A percentile compares a stretch with the other conserved stretches of the same genome.
Conservation (phyloP, 305 asterid species). For the Fraxinus angustifolia region DNA sequence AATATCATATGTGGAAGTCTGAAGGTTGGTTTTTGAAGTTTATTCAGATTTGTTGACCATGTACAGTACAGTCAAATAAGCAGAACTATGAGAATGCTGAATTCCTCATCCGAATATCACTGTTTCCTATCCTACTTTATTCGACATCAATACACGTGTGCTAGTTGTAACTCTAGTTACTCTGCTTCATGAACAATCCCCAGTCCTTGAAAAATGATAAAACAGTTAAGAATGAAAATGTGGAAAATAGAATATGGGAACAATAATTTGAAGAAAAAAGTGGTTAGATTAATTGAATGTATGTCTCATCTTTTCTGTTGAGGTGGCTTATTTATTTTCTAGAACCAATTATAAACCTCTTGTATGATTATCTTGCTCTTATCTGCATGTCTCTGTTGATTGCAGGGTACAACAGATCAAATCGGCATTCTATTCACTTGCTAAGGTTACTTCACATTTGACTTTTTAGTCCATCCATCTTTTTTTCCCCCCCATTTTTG, state of each 20-base stretch:
- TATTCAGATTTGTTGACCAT: neutral
- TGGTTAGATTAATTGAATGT: neutral
- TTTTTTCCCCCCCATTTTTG: neutral
- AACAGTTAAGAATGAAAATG: neutral
- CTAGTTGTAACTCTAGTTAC: neutral
- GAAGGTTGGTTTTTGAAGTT: neutral
- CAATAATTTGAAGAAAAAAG: neutral
- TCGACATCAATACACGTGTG: neutral
- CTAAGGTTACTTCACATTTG: constrained; percentile 44
- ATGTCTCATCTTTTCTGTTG: neutral
- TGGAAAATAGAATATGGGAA: neutral
- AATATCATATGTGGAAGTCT: neutral
- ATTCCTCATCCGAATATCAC: neutral
- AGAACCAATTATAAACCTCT: neutral
- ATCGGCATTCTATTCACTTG: constrained; percentile 77
- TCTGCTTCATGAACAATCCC: neutral
- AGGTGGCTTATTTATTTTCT: neutral
- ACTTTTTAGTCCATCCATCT: neutral
- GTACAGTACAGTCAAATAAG: neutral
- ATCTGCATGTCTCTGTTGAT: constrained; percentile 5
- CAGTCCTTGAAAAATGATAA: neutral
- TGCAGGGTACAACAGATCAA: constrained; percentile 83
- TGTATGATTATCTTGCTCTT: neutral
- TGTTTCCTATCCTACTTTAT: neutral
- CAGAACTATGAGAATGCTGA: neutral